Percentiles rank a stretch among this genome's conserved stretches.
phyloP scores from a whole-genome alignment of 148 eudicot species.

The Chenopodium album region DNA sequence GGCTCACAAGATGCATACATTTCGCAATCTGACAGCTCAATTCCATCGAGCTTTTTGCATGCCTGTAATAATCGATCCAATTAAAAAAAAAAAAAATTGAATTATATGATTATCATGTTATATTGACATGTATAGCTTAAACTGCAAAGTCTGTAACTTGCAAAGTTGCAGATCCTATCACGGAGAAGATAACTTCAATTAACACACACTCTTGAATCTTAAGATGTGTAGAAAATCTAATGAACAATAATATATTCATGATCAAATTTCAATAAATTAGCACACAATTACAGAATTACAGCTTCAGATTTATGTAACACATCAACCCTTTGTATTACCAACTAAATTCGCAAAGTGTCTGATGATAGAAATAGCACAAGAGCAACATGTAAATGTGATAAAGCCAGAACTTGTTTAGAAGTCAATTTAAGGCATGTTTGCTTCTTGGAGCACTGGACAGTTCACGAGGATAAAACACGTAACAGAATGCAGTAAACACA shows the following conservation, averaged over 20 bases:
- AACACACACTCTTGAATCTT: no score
- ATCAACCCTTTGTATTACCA: neutral
- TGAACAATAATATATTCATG: neutral
- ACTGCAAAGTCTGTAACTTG: neutral
- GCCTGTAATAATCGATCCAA: conserved; percentile 44
- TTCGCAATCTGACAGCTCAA: conserved; percentile 81
- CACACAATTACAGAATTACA: neutral
- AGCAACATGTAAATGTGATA: neutral
- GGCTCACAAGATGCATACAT: conserved; percentile 88
- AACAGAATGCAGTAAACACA: neutral
- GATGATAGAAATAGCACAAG: neutral
- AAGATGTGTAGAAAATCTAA: neutral
- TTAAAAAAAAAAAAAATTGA: neutral
- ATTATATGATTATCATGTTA: neutral
- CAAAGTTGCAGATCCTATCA: neutral
- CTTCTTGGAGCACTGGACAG: neutral
- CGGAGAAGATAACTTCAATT: neutral
- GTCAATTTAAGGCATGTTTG: neutral
- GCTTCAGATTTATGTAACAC: neutral
- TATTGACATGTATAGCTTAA: no score
- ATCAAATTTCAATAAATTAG: neutral
- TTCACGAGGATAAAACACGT: neutral
- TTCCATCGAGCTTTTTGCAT: conserved; percentile 66
- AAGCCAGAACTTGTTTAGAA: neutral
- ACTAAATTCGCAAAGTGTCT: neutral